Conservation (phyloP, 805 yeast species). For the Myxozyma udenii region DNA sequence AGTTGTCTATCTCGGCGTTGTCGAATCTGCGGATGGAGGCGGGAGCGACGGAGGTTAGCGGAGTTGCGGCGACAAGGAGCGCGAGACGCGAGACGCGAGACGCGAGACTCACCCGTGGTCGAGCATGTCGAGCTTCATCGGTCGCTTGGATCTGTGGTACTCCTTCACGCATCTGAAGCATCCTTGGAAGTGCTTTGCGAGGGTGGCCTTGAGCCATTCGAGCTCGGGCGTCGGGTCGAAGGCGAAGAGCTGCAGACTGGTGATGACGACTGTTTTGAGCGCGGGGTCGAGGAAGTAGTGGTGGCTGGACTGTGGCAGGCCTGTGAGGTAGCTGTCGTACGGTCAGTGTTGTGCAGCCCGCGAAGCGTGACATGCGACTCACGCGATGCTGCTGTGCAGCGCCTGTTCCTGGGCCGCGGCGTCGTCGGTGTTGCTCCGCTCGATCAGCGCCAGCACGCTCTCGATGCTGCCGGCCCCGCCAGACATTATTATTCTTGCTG, state of each 20-base stretch:
- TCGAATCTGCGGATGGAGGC: too few relatives aligned
- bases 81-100: too few relatives aligned
- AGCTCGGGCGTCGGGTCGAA: constrained; percentile 26
- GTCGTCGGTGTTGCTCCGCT: constrained; percentile 23
- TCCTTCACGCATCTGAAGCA: constrained; percentile 31
- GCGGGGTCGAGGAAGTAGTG: not conserved
- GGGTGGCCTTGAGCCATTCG: constrained; percentile 25
- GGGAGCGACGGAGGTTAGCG: not conserved
- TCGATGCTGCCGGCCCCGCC: not conserved
- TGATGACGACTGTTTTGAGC: constrained; percentile 11
- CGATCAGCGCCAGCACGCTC: constrained; percentile 13
- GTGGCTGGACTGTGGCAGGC: constrained; percentile 19
- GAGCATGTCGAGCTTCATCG: constrained; percentile 17
- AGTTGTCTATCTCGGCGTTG: constrained; percentile 23
- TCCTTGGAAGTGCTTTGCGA: constrained; percentile 22
- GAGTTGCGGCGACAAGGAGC: not conserved
- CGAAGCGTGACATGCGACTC: constrained; percentile 2
- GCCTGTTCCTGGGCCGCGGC: constrained; percentile 21
- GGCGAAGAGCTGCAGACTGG: constrained; percentile 27
- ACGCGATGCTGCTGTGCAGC: constrained; percentile 26
- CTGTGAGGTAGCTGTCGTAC: constrained; percentile 21
- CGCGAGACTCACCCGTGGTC: constrained; percentile 19
- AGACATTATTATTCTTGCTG: too few relatives aligned
- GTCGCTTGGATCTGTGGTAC: constrained; percentile 23
- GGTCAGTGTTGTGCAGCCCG: not conserved